These are phyloP conservation scores for Cercospora nicotianae DNA, from an alignment of 2,329 filamentous ascomycete species.

Conservation along the genomic window DNA sequence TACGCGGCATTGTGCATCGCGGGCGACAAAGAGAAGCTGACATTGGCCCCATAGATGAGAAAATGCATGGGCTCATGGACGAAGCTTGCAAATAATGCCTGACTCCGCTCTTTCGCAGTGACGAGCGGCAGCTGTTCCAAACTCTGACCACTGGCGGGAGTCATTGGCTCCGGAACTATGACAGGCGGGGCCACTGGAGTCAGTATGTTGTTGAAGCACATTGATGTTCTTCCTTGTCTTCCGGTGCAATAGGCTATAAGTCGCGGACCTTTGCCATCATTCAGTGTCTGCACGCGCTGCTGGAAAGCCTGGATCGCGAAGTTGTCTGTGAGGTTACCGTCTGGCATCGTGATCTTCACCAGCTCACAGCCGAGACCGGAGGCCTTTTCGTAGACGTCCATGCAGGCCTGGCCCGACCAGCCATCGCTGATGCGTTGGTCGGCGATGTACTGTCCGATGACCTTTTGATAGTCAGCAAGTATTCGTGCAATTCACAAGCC, in stretches of 20 bases:
- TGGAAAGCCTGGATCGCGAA: slow-evolving; percentile 60
- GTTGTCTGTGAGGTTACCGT: slow-evolving; percentile 61
- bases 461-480: slow-evolving; percentile 16
- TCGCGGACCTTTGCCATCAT: slow-evolving; percentile 24
- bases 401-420: slow-evolving; percentile 60
- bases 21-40: slow-evolving; percentile 71
- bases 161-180: slow-evolving; percentile 1
- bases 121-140: slow-evolving; percentile 44
- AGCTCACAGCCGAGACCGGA: slow-evolving; percentile 60
- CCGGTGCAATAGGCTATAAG: slow-evolving; percentile 57
- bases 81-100: slow-evolving; percentile 66
- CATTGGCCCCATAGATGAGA: slow-evolving; percentile 71
- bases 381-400: slow-evolving; percentile 60
- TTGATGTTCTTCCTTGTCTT: slow-evolving; percentile 61
- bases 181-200: slow-evolving; percentile 52
- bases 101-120: slow-evolving; percentile 63
- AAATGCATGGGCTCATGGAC: slow-evolving; percentile 69
- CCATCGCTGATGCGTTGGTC: slow-evolving; percentile 44
- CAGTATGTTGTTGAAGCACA: slow-evolving; percentile 65
- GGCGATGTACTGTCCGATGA: slow-evolving; percentile 58
- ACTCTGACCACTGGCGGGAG: neutral
- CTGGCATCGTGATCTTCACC: slow-evolving; percentile 61
- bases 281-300: slow-evolving; percentile 44
- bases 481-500: neutral
- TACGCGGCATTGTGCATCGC: slow-evolving; percentile 76